Evolutionary conservation across 1,284 basidiomycete species (phyloP).

Genomic region (Ganoderma lingzhi): DNA sequence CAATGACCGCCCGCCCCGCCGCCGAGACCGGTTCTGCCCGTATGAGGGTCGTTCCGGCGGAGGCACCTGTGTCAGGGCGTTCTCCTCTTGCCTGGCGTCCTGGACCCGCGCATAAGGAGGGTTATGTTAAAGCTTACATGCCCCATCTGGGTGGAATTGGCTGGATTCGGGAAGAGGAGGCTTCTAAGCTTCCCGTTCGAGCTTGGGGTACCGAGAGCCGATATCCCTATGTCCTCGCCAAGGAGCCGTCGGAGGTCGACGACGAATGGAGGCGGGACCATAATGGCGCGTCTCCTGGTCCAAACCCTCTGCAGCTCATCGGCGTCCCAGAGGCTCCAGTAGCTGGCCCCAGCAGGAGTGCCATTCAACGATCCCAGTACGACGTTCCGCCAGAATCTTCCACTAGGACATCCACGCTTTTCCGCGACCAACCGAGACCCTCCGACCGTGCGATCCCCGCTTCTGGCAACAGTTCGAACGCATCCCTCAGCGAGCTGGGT

Average conservation of each 20-base stretch:
- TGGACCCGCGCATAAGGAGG: slow-evolving; percentile 19
- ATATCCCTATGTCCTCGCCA: slow-evolving; percentile 23
- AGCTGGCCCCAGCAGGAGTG: slow-evolving; percentile 22
- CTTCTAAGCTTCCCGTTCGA: slow-evolving; percentile 22
- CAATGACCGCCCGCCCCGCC: slow-evolving; percentile 11
- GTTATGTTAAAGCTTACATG: slow-evolving; percentile 16
- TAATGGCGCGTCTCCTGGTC: slow-evolving; percentile 16
- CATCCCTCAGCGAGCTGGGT: slow-evolving; percentile 4
- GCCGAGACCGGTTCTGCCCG: slow-evolving; percentile 20
- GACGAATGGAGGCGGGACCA: slow-evolving; percentile 17
- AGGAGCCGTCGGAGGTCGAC: slow-evolving; percentile 26
- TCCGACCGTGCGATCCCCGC: slow-evolving; percentile 11
- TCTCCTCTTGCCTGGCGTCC: slow-evolving; percentile 12
- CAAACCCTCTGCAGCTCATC: slow-evolving; percentile 25
- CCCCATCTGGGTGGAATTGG: slow-evolving; percentile 11
- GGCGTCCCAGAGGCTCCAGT: slow-evolving; percentile 20
- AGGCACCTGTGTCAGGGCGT: slow-evolving; percentile 10
- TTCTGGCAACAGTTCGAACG: slow-evolving; percentile 7
- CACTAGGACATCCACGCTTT: slow-evolving; percentile 14
- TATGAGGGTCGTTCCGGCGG: slow-evolving; percentile 9
- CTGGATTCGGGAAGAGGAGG: slow-evolving; percentile 23
- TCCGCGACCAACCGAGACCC: slow-evolving; percentile 11
- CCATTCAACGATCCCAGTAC: slow-evolving; percentile 17
- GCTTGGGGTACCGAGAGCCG: slow-evolving; percentile 20
- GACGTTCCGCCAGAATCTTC: slow-evolving; percentile 14